Conservation (phyloP, 1,284 basidiomycete species). For the Mycocalia duriaeana region DNA sequence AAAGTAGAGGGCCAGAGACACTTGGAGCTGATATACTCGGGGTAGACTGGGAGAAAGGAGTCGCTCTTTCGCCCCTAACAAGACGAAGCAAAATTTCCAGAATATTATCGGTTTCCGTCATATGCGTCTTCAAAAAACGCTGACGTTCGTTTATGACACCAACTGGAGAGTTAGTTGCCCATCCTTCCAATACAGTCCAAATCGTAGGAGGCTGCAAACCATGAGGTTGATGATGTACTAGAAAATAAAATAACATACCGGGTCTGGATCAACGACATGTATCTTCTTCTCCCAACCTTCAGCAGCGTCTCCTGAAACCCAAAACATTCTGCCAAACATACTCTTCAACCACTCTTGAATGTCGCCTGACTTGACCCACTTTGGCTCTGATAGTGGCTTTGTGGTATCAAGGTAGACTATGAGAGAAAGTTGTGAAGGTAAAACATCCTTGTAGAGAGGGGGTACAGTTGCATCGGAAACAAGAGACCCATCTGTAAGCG, state of each 20-base stretch:
- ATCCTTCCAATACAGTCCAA: slow-evolving; percentile 80
- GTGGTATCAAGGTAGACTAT: slow-evolving; percentile 77
- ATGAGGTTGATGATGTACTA: slow-evolving; percentile 8
- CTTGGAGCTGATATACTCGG: slow-evolving; percentile 55
- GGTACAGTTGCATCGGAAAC: slow-evolving; percentile 60
- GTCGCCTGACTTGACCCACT: slow-evolving; percentile 93
- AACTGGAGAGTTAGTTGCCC: slow-evolving; percentile 77
- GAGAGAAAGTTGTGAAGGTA: slow-evolving; percentile 51
- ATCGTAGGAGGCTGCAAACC: slow-evolving; percentile 79
- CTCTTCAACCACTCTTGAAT: slow-evolving; percentile 89
- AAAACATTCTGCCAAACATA: slow-evolving; percentile 81
- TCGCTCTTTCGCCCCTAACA: slow-evolving; percentile 82
- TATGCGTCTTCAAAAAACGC: slow-evolving; percentile 82
- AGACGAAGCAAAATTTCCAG: slow-evolving; percentile 87
- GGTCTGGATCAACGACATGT: slow-evolving; percentile 88
- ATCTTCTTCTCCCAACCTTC: slow-evolving; percentile 93
- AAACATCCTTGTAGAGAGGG: slow-evolving; percentile 51
- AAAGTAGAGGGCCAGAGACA: slow-evolving; percentile 57
- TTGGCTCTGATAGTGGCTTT: slow-evolving; percentile 87
- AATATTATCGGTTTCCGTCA: slow-evolving; percentile 81
- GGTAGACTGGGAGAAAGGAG: slow-evolving; percentile 57
- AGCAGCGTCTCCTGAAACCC: slow-evolving; percentile 65
- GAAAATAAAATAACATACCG: slow-evolving; percentile 50
- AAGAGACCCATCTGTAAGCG: slow-evolving; percentile 33
- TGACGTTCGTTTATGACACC: slow-evolving; percentile 75